These are phyloP conservation scores for Brassica rapa DNA, from an alignment of 345 rosid genomes.

Conservation along the genomic window DNA sequence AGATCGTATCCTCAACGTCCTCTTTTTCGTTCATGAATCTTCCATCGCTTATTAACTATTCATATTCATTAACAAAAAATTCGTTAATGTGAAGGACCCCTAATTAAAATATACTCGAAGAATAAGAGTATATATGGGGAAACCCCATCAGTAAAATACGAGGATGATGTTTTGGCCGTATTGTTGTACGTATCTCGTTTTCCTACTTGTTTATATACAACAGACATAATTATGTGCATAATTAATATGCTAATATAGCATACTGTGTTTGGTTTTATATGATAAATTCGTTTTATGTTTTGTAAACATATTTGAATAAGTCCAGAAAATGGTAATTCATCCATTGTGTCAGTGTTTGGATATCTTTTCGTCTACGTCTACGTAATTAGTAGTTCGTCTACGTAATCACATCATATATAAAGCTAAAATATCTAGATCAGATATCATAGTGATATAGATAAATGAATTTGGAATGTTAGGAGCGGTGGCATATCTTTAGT, in stretches of 20 bases:
- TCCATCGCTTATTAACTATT: slow-evolving; percentile 15
- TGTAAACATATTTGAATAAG: background rate
- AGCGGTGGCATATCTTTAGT: slow-evolving; percentile 5
- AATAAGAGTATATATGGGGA: slow-evolving; percentile 10
- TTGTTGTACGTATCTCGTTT: slow-evolving; percentile 5
- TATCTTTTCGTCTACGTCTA: background rate
- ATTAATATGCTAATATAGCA: background rate
- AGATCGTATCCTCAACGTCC: slow-evolving; percentile 40
- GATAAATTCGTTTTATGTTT: background rate
- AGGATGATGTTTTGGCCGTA: slow-evolving; percentile 5
- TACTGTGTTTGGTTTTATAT: background rate
- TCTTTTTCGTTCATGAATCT: slow-evolving; percentile 31
- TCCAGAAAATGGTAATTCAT: background rate
- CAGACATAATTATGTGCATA: background rate
- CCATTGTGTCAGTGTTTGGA: no score
- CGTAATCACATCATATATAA: background rate
- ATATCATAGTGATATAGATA: background rate
- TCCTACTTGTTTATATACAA: background rate
- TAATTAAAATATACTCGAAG: slow-evolving; percentile 3
- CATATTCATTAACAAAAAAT: background rate
- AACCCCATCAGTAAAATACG: background rate
- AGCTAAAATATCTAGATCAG: background rate
- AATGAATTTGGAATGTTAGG: slow-evolving; percentile 19
- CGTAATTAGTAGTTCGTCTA: background rate
- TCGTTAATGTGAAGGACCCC: background rate